phyloP scores from a whole-genome alignment of 1,284 basidiomycete genomes.

The Pholiota adiposa region DNA sequence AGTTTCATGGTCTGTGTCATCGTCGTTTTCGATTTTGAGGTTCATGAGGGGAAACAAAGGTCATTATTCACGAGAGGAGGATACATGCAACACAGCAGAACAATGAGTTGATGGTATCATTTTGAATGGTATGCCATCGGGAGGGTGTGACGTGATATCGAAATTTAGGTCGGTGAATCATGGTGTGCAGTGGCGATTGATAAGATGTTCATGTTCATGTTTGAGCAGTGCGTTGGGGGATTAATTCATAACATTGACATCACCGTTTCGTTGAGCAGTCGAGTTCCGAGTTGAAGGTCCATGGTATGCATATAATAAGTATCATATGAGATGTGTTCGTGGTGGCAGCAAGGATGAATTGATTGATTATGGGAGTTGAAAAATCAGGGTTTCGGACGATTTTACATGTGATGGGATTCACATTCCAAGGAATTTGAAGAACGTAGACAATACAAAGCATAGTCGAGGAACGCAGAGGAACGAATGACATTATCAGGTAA shows the following conservation, averaged over 20 bases:
- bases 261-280: not conserved
- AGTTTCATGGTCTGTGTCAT: constrained; percentile 94
- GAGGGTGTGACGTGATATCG: constrained; percentile 7
- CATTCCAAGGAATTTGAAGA: no score
- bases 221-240: not conserved
- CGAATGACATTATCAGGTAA: no score
- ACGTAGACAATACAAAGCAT: no score
- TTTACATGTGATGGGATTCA: no score
- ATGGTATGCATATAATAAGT: no score
- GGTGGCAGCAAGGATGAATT: no score
- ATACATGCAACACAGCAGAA: constrained; percentile 11
- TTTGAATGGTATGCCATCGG: constrained; percentile 8
- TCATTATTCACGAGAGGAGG: not conserved
- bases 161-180: constrained; percentile 4
- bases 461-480: no score
- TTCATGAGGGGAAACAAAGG: not conserved
- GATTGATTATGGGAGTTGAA: no score
- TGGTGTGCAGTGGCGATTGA: not conserved
- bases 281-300: not conserved
- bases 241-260: not conserved
- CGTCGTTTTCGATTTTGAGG: not conserved
- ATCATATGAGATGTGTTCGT: no score
- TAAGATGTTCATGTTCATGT: not conserved
- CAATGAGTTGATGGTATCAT: constrained; percentile 15
- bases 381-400: no score